Conservation (phyloP, 176 grass and related monocot genomes). For the Typha latifolia region DNA sequence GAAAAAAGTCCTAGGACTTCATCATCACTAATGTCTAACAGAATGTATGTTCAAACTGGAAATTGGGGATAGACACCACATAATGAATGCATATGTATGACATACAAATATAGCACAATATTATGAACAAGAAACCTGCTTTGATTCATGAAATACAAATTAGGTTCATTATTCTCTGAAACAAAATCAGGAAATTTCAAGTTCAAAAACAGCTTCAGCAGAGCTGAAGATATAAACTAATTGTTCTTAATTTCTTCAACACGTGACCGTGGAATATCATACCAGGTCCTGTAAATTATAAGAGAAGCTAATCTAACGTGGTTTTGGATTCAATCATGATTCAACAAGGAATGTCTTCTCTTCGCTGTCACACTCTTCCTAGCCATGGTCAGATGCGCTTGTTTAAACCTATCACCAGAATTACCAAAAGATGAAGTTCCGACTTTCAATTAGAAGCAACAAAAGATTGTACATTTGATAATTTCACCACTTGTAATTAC, state of each 20-base stretch:
- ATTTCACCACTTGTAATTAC: not conserved
- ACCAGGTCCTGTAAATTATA: conserved; percentile 2
- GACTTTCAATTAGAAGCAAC: not conserved
- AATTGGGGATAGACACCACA: not conserved
- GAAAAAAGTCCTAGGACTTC: no score
- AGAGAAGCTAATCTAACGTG: not conserved
- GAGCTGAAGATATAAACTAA: not conserved
- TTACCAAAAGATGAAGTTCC: conserved; percentile 27
- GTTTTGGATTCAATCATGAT: conserved; percentile 22
- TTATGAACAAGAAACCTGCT: not conserved
- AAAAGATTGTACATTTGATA: not conserved
- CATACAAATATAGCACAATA: not conserved
- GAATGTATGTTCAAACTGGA: no score
- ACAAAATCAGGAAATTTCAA: not conserved
- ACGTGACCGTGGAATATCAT: not conserved
- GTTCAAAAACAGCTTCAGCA: not conserved
- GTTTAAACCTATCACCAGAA: conserved; percentile 48
- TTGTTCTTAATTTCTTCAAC: not conserved
- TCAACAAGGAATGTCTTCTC: conserved; percentile 14
- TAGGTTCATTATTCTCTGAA: not conserved
- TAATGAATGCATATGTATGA: not conserved
- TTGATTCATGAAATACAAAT: not conserved
- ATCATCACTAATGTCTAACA: no score
- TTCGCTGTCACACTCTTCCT: conserved; percentile 30
- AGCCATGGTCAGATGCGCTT: conserved; percentile 71